Percentiles rank a stretch among this genome's conserved stretches.
Evolutionary conservation across 805 yeast species (phyloP).

Genomic region (Metschnikowia lachancei): DNA sequence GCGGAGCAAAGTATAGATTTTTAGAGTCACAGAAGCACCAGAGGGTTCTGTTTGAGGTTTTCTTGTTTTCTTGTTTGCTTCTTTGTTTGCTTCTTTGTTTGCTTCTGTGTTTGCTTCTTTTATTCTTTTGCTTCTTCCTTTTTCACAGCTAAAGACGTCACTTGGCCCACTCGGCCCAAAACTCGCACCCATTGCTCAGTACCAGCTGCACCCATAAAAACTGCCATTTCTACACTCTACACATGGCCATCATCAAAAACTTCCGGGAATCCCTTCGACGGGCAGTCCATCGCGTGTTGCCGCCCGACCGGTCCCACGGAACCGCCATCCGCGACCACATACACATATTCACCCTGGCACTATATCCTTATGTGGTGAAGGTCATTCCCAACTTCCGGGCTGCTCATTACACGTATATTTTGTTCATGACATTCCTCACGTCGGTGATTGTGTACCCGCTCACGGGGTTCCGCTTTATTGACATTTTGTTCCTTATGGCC

Average conservation of each 20-base stretch:
- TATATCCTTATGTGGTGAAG: constrained; percentile 42
- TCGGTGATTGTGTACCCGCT: constrained; percentile 78
- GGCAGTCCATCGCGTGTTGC: background rate
- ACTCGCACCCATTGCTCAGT: background rate
- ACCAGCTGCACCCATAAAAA: background rate
- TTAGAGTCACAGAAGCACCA: no score
- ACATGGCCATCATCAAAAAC: background rate
- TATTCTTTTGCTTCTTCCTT: no score
- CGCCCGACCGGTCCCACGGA: constrained; percentile 8
- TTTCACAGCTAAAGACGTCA: no score
- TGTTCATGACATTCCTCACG: constrained; percentile 55
- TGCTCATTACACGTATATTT: constrained; percentile 73
- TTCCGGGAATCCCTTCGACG: background rate
- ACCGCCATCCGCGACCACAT: constrained; percentile 19
- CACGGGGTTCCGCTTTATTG: constrained; percentile 66
- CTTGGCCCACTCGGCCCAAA: background rate
- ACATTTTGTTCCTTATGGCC: constrained; percentile 70
- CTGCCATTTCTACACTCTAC: background rate
- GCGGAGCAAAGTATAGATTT: no score
- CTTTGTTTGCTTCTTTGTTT: no score
- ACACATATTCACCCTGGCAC: constrained; percentile 31
- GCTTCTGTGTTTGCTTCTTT: no score
- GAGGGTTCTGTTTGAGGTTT: no score
- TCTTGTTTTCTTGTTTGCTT: no score
- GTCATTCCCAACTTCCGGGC: constrained; percentile 55